phyloP scores from a whole-genome alignment of 2,329 filamentous ascomycete species.

The Elsinoe necatrix region DNA sequence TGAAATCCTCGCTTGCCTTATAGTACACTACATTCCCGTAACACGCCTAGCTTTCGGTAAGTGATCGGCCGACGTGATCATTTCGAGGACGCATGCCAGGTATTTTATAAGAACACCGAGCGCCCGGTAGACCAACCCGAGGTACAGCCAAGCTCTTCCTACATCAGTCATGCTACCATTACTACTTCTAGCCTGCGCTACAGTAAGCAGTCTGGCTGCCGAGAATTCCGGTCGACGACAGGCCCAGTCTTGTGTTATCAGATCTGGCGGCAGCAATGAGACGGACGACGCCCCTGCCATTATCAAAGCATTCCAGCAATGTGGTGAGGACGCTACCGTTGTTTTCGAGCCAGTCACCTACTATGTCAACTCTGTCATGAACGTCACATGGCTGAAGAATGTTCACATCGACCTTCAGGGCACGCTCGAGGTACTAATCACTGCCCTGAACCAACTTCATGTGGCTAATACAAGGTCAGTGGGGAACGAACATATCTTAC shows the following conservation, averaged over 20 bases:
- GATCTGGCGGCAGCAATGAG: neutral
- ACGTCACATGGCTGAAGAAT: constrained; percentile 40
- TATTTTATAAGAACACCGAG: too few species aligned
- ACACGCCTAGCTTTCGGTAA: too few species aligned
- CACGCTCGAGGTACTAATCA: constrained; percentile 27
- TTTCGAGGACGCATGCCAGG: too few species aligned
- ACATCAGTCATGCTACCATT: neutral
- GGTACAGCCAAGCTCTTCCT: too few species aligned
- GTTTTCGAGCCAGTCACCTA: constrained; percentile 44
- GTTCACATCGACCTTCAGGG: constrained; percentile 43
- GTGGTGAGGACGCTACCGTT: constrained; percentile 43
- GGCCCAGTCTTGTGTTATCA: neutral
- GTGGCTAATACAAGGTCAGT: constrained; percentile 24
- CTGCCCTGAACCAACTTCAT: too few species aligned
- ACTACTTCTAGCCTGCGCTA: neutral
- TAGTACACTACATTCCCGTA: too few species aligned
- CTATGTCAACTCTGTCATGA: constrained; percentile 44
- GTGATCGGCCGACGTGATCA: too few species aligned
- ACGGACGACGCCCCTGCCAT: constrained; percentile 46
- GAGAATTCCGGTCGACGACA: neutral
- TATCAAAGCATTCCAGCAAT: constrained; percentile 42
- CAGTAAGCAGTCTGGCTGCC: neutral
- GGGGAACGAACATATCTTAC: constrained; percentile 37
- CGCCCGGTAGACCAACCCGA: too few species aligned
- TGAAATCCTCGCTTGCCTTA: too few species aligned